Conservation (phyloP, 768 basidiomycete genomes). For the Gyrodon lividus region DNA sequence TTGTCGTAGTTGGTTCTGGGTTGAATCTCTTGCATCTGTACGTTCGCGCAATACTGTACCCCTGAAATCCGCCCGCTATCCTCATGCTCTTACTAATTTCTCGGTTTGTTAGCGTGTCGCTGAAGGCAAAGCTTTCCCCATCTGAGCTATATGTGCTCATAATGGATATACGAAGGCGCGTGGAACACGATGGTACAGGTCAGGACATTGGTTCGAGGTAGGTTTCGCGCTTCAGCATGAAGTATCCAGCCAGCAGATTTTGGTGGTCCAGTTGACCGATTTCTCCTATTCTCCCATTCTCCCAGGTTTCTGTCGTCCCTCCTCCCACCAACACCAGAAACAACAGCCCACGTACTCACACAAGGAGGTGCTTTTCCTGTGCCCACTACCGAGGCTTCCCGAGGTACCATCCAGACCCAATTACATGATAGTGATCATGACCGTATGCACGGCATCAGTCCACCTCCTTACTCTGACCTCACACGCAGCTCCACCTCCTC, state of each 20-base stretch:
- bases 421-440: not conserved
- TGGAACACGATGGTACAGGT: slow-evolving; percentile 65
- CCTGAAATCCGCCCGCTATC: not conserved
- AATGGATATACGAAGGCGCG: slow-evolving; percentile 68
- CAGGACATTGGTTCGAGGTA: slow-evolving; percentile 18
- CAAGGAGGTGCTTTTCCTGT: slow-evolving; percentile 51
- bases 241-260: too few species aligned
- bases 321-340: slow-evolving; percentile 71
- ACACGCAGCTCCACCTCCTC: not conserved
- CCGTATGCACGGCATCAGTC: not conserved
- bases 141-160: slow-evolving; percentile 70
- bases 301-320: slow-evolving; percentile 65
- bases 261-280: too few species aligned
- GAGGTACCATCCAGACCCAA: not conserved
- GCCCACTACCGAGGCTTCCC: not conserved
- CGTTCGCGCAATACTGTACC: not conserved
- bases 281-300: not conserved
- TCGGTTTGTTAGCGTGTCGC: slow-evolving; percentile 58
- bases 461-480: not conserved
- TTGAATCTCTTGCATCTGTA: too few species aligned
- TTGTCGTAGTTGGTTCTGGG: too few species aligned
- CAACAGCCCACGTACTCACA: slow-evolving; percentile 63
- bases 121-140: slow-evolving; percentile 72
- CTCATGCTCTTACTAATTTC: slow-evolving; percentile 11
- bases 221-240: not conserved